These are phyloP conservation scores for Dalbergia cultrata DNA, from an alignment of 306 rosid species.

Conservation along the genomic window DNA sequence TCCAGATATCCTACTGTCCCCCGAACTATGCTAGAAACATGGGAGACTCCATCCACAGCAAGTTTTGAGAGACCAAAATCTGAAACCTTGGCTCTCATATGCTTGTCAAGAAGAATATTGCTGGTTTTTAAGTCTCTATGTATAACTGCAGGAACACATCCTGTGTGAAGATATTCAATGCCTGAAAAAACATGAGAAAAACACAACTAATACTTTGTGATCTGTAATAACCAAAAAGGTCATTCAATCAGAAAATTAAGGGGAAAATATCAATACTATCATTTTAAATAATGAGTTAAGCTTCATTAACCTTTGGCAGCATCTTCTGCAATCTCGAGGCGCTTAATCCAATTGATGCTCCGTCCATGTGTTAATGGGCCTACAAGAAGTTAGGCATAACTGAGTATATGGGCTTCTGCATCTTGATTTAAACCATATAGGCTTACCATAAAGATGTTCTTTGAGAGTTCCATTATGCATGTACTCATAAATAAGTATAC, in stretches of 20 bases:
- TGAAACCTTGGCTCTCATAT: slow-evolving; percentile 95
- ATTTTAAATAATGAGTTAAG: slow-evolving; percentile 24
- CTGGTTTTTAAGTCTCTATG: slow-evolving; percentile 97
- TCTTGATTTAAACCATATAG: slow-evolving; percentile 42
- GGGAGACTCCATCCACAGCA: slow-evolving; percentile 91
- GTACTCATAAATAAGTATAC: slow-evolving; percentile 95
- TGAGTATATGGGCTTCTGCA: slow-evolving; percentile 37
- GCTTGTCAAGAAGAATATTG: slow-evolving; percentile 88
- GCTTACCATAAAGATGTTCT: slow-evolving; percentile 94
- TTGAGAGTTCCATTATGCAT: slow-evolving; percentile 99
- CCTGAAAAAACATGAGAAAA: slow-evolving; percentile 67
- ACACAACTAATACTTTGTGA: slow-evolving; percentile 19
- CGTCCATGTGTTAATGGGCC: slow-evolving; percentile 77
- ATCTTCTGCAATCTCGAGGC: slow-evolving; percentile 96
- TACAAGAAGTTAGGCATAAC: slow-evolving; percentile 49
- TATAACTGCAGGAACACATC: slow-evolving; percentile 92
- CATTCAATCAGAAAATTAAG: slow-evolving; percentile 2
- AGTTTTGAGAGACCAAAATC: slow-evolving; percentile 98
- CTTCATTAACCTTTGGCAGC: slow-evolving; percentile 81
- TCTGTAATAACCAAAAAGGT: background rate
- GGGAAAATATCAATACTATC: background rate
- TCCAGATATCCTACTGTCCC: slow-evolving; percentile 98
- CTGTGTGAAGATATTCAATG: slow-evolving; percentile 96
- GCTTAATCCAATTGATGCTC: slow-evolving; percentile 90
- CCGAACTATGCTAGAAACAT: slow-evolving; percentile 94